Evolutionary conservation across 2,329 filamentous ascomycete species (phyloP), one percentile per base, ranked within the genome.

Genomic region (Akanthomyces muscarius): DNA sequence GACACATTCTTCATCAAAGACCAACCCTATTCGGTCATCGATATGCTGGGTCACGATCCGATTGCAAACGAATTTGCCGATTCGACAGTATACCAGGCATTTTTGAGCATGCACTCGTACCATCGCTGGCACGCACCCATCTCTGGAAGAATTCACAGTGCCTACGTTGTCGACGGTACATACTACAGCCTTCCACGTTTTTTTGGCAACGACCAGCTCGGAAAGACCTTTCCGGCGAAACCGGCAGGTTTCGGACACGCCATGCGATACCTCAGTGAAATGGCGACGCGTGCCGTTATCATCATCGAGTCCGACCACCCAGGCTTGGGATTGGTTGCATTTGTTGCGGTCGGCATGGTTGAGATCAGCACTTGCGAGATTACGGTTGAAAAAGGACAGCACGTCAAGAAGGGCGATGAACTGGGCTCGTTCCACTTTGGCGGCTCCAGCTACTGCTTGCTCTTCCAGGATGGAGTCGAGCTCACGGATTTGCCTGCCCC

Each of bases 401-500:
- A 81, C 59, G 70, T 92, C 18, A 78, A 78, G 59, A 92, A 91
- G 78, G 90, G 90, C 1, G 83, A 91, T 5, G 77, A 91, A 76
- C 78, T 87, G 45, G 89, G 89, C 48, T 91, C 91, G 88, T 92
- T 92, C 74, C 89, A 92, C 70, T 92, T 88, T 71, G 89, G 89
- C n/a, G 89, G 90, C 0, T 88, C 83, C 7, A 86, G 85, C 1
- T 86, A 90, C 70, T 90, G 87, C 68, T 70, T 92, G 67, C 70
- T 92, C 3, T 91, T 92, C 75, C 75, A 83, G 30, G 79, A 82
- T 66, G 81, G 77, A 0, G 83, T 88, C 38, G 76, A 79, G 61
- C 64, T 86, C 0, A 71, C 76, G 2, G 77, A 71, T 0, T 73
- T 80, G 42, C 78, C 77, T 14, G 7, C 30, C 4, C 6, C 14